Evolutionary conservation across 345 rosid species (phyloP).

Genomic region (Populus nigra): DNA sequence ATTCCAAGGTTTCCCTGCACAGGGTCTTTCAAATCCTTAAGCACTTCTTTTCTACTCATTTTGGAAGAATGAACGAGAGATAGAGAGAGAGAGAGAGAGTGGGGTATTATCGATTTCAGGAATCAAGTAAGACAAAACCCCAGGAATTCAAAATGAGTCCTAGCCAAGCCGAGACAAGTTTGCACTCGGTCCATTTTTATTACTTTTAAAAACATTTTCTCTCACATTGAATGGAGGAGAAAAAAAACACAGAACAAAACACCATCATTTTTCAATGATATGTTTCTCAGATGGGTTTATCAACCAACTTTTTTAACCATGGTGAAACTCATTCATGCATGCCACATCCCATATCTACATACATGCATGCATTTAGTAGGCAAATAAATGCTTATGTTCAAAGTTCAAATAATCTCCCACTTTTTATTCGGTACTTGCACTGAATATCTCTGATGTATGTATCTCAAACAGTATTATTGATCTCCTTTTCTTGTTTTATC

Average conservation of each 20-base stretch:
- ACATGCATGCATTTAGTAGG: neutral
- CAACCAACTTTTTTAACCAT: constrained; percentile 18
- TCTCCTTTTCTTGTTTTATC: constrained; percentile 21
- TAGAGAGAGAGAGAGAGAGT: neutral
- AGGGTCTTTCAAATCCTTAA: constrained; percentile 41
- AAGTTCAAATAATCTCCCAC: constrained; percentile 15
- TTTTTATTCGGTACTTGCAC: constrained; percentile 37
- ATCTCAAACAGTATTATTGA: constrained; percentile 17
- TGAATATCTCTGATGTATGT: constrained; percentile 21
- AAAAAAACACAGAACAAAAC: constrained; percentile 19
- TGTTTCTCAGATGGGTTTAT: constrained; percentile 28
- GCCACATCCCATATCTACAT: neutral
- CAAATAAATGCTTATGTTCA: constrained; percentile 23
- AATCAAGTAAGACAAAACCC: constrained; percentile 42
- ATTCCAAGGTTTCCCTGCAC: constrained; percentile 53
- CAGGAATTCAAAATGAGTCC: constrained; percentile 38
- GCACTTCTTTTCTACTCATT: constrained; percentile 41
- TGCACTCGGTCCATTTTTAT: constrained; percentile 28
- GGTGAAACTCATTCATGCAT: neutral
- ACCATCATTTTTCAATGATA: constrained; percentile 72
- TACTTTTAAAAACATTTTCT: constrained; percentile 17
- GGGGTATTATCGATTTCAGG: constrained; percentile 34
- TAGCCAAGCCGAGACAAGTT: constrained; percentile 39
- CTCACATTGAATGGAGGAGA: neutral
- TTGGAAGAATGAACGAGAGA: constrained; percentile 64